Evolutionary conservation across 257 asterid species (phyloP).

Genomic region (Ligustrum vulgare): DNA sequence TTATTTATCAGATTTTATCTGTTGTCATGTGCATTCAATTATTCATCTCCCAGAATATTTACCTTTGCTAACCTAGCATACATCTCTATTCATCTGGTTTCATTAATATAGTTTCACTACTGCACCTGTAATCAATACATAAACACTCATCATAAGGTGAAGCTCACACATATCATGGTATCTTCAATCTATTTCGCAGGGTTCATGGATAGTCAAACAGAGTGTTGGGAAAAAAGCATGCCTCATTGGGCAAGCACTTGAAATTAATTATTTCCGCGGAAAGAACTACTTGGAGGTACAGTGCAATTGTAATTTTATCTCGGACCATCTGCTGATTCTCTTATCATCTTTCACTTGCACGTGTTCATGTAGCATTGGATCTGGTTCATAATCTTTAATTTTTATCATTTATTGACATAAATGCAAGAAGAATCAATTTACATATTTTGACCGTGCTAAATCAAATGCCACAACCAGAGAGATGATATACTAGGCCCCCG

Average conservation of each 20-base stretch:
- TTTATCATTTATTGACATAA: background rate
- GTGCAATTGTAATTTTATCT: conserved; percentile 19
- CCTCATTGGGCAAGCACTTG: conserved; percentile 85
- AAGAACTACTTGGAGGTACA: conserved; percentile 87
- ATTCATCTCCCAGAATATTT: background rate
- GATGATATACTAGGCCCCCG: no score
- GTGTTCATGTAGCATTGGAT: background rate
- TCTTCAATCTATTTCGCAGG: conserved; percentile 43
- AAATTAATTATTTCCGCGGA: conserved; percentile 70
- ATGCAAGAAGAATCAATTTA: no score
- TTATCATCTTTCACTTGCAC: conserved; percentile 14
- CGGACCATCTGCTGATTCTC: conserved; percentile 6
- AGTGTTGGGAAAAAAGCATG: conserved; percentile 95
- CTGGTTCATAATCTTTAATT: conserved; percentile 2
- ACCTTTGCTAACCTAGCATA: background rate
- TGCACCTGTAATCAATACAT: background rate
- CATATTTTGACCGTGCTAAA: no score
- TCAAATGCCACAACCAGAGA: no score
- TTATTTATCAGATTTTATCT: background rate
- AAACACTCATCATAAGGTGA: background rate
- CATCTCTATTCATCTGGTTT: background rate
- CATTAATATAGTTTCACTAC: background rate
- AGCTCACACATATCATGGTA: conserved; percentile 12
- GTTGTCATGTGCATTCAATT: background rate
- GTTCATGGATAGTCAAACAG: conserved; percentile 97